Evolutionary conservation across 345 rosid genomes (phyloP).

Genomic region (Eucalyptus pauciflora): DNA sequence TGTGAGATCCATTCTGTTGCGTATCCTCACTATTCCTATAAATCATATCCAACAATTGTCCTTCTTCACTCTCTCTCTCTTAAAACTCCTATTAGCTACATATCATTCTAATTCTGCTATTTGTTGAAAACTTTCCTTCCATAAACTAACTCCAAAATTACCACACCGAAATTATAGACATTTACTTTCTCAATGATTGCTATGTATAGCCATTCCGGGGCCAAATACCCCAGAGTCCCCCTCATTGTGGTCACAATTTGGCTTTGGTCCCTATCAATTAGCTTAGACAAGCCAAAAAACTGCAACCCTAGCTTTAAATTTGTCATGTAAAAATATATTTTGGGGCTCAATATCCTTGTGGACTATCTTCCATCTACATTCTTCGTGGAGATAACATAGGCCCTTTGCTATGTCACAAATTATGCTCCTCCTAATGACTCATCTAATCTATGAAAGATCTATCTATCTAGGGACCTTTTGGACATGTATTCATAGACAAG

Average conservation of each 20-base stretch:
- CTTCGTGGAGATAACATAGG: slow-evolving; percentile 12
- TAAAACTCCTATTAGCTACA: not conserved
- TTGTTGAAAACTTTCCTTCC: not conserved
- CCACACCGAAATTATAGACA: not conserved
- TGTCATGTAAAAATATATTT: not conserved
- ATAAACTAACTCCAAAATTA: not conserved
- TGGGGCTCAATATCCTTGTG: not conserved
- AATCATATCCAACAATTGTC: not conserved
- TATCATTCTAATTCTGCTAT: not conserved
- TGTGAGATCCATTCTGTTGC: not conserved
- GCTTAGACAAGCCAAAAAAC: not conserved
- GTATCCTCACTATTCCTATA: not conserved
- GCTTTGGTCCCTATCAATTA: not conserved
- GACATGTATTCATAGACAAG: not conserved
- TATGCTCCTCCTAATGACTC: slow-evolving; percentile 2
- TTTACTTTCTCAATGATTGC: not conserved
- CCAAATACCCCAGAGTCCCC: not conserved
- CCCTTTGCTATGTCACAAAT: slow-evolving; percentile 18
- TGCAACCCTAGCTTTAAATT: not conserved
- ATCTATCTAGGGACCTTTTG: slow-evolving; percentile 11
- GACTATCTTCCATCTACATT: slow-evolving; percentile 1
- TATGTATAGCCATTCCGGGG: not conserved
- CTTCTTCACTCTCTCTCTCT: not conserved
- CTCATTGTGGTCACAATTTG: not conserved
- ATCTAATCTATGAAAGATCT: not conserved